Evolutionary conservation across 495 filamentous ascomycete genomes (phyloP).

Genomic region (Tetracladium setigerum): DNA sequence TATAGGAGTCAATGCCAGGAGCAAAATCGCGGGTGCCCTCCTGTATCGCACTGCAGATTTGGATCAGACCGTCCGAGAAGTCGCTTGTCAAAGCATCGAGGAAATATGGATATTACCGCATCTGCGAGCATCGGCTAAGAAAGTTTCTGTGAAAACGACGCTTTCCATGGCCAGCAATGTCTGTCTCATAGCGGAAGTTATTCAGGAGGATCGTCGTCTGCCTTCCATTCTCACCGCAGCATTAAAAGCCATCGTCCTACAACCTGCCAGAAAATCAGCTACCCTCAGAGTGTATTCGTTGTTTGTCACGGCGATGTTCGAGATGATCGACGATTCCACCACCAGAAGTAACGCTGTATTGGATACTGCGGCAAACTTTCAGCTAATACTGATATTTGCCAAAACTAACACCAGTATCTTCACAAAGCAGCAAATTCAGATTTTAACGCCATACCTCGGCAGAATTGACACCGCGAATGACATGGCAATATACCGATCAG

Average conservation of each 20-base stretch:
- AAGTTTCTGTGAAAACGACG: conserved; percentile 39
- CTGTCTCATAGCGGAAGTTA: conserved; percentile 64
- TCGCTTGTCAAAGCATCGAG: conserved; percentile 78
- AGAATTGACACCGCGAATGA: conserved; percentile 70
- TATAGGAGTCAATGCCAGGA: conserved; percentile 52
- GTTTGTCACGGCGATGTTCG: conserved; percentile 75
- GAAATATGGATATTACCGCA: conserved; percentile 85
- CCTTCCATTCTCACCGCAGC: conserved; percentile 55
- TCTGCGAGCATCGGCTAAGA: conserved; percentile 41
- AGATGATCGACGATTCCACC: conserved; percentile 64
- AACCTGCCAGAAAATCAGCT: no score
- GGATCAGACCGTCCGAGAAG: conserved; percentile 52
- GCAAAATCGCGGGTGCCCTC: conserved; percentile 66
- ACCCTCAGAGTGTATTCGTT: conserved; percentile 76
- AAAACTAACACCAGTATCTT: conserved; percentile 76
- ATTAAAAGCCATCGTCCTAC: conserved; percentile 46
- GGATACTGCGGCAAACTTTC: conserved; percentile 56
- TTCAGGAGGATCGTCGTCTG: conserved; percentile 62
- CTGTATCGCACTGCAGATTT: conserved; percentile 54
- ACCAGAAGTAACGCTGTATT: conserved; percentile 46
- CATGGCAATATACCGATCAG: conserved; percentile 68
- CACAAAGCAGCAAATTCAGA: conserved; percentile 74
- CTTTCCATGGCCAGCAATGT: conserved; percentile 65
- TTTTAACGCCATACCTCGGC: conserved; percentile 75
- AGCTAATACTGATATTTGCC: conserved; percentile 79